Base-by-base conservation (phyloP, 768 basidiomycete species). In the Candolleomyces aberdarensis region DNA sequence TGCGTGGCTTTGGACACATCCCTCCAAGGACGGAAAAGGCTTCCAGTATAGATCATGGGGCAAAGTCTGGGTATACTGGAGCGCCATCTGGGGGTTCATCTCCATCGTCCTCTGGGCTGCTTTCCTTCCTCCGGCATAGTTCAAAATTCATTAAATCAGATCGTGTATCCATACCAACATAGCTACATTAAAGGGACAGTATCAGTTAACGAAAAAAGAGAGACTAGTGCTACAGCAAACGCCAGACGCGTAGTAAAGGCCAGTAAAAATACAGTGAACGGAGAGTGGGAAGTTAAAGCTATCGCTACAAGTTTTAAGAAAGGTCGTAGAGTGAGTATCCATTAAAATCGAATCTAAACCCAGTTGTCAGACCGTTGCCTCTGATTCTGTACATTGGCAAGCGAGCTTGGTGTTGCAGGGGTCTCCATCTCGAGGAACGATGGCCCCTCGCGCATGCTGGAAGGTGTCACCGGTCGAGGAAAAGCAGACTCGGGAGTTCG, bases 81-180 rank as follows among this genome's bases (percentile, higher is more conserved):
- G 84, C 58, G 69, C 89, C 1, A 63, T 88, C 0, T 98, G 96
- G 94, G 87, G 90, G 3, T 72, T 78, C 1, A 66, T 87, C 17
- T 86, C 86, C 11, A 71, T 88, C 19, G 80, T 93, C 4, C 76
- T 96, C 0, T 98, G 94, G 95, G 82, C 80, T 1, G 82, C 84
- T 2, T 96, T 95, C 69, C 80, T 96, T 32, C 96, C 96, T 0
- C 96, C 96, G n/a, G 96, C 96, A 0, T 96, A 75, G 49, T 5
- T 6, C 7, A 9, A 46, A 14, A 5, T 14, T 46, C 15, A 46
- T 36, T 36, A 36, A 36, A 36, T 5, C 36, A 11, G 11, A 36
- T 36, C 36, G 14, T 46, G 44, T 46, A 46, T 46, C 13, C 15
- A 17, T 20, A 46, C 14, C 17, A 20, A 46, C 19, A 46, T 20